Base-by-base conservation (phyloP, 768 basidiomycete species). In the Lanmaoa pseudosensibilis region DNA sequence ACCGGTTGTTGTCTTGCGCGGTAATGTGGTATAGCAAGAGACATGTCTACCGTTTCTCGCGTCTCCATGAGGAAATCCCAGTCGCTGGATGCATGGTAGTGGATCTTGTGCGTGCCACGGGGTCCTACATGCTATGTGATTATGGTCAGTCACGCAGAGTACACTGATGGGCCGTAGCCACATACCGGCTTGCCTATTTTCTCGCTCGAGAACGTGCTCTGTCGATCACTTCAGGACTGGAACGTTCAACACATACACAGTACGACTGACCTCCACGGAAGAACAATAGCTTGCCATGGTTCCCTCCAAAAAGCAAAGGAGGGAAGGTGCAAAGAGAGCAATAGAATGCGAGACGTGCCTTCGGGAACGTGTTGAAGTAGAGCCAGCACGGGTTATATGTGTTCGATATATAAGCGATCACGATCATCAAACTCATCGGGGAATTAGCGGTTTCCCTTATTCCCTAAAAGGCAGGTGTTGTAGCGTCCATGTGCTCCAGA, bases 1-100 rank as follows among this genome's bases (percentile, higher is more conserved):
- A 87, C 69, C 0, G 90, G 89, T 64, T 91, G 88, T 61, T 83
- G 75, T 37, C 83, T 81, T 12, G 90, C 88, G 40, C 90, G 88
- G 65, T 90, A 90, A 65, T 91, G 90, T 2, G 90, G 90, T 45
- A 92, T 76, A 23, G 83, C 80, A 46, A 92, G 80, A 23, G 85
- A 83, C 50, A 88, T 65, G 64, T 91, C 86, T 55, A 90, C 74
- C 12, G 83, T 72, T 34, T 75, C 69, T 54, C 76, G 71, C 12
- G 78, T 77, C 16, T 78, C 76, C 58, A 87, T 81, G 60, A 88
- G 74, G 64, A 84, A 87, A 65, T 91, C 89, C 82, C 86, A 88
- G 56, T 83, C 79, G 16, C 82, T 78, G 39, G 80, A 75, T 27
- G 78, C 75, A 25, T 77, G 76, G 62, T 87, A 90, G 71, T 83